phyloP scores from a whole-genome alignment of 495 filamentous ascomycete genomes.

The Penicillium coffeae region DNA sequence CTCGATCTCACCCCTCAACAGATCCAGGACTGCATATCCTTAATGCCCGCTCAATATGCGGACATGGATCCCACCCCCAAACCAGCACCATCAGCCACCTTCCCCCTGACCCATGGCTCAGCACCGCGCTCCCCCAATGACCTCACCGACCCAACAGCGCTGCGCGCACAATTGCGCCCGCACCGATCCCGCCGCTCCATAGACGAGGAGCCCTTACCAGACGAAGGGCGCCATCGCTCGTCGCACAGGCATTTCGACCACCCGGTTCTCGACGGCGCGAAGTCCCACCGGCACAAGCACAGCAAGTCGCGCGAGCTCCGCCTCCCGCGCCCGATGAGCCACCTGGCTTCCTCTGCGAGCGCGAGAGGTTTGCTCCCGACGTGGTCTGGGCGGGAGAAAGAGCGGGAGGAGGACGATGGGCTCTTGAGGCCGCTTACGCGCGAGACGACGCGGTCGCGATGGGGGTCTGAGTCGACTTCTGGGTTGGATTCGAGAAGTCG shows the following conservation, averaged over 20 bases:
- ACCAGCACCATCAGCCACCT: constrained; percentile 16
- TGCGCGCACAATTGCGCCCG: not conserved
- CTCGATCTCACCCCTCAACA: not conserved
- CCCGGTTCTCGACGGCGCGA: constrained; percentile 20
- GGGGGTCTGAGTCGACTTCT: constrained; percentile 32
- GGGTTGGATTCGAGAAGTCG: constrained; percentile 22
- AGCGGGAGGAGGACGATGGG: constrained; percentile 31
- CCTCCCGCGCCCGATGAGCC: constrained; percentile 37
- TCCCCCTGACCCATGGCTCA: constrained; percentile 30
- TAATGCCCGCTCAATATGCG: constrained; percentile 6
- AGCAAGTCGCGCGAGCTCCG: constrained; percentile 37
- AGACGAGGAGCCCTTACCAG: not conserved
- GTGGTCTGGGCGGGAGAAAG: constrained; percentile 34
- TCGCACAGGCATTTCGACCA: constrained; percentile 6
- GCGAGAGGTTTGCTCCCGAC: constrained; percentile 33
- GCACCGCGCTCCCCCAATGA: constrained; percentile 5
- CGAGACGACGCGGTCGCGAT: constrained; percentile 32
- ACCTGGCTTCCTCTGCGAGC: constrained; percentile 32
- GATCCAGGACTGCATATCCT: too few species aligned
- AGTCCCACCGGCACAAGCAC: constrained; percentile 27
- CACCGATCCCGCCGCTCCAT: too few species aligned
- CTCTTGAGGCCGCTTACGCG: constrained; percentile 29
- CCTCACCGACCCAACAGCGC: constrained; percentile 9
- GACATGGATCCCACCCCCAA: constrained; percentile 23
- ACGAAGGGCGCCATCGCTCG: not conserved